A percentile compares a stretch with the other conserved stretches of the same genome.
Conservation (phyloP, 2,329 filamentous ascomycete species). For the Alternaria solani region DNA sequence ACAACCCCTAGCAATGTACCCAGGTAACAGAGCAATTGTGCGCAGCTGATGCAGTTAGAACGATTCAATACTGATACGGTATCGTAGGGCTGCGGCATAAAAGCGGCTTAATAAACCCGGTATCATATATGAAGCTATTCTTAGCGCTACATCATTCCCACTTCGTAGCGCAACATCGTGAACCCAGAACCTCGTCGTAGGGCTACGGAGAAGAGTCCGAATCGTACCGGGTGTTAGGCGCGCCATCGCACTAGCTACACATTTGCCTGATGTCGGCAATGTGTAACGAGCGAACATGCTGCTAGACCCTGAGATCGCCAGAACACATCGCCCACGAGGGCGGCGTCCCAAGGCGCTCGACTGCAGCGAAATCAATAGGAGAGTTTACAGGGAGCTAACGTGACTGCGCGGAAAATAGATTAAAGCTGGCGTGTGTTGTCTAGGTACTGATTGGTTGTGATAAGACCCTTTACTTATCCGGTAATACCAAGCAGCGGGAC, state of each 20-base stretch:
- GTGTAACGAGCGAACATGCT: not conserved
- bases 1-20: not conserved
- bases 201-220: not conserved
- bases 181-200: not conserved
- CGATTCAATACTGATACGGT: not conserved
- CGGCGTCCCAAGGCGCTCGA: not conserved
- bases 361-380: constrained; percentile 2
- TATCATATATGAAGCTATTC: constrained; percentile 1
- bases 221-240: not conserved
- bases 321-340: not conserved
- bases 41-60: not conserved
- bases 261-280: not conserved
- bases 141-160: not conserved
- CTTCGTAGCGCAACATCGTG: not conserved
- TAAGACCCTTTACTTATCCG: constrained; percentile 15
- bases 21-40: not conserved
- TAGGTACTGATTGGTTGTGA: constrained; percentile 10
- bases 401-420: constrained; percentile 2
- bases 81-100: not conserved
- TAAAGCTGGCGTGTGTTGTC: not conserved
- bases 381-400: not conserved
- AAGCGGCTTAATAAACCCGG: not conserved
- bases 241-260: constrained; percentile 1
- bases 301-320: not conserved
- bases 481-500: constrained; percentile 15